Evolutionary conservation across 2,329 filamentous ascomycete genomes (phyloP).

Genomic region (Clarireedia monteithiana): DNA sequence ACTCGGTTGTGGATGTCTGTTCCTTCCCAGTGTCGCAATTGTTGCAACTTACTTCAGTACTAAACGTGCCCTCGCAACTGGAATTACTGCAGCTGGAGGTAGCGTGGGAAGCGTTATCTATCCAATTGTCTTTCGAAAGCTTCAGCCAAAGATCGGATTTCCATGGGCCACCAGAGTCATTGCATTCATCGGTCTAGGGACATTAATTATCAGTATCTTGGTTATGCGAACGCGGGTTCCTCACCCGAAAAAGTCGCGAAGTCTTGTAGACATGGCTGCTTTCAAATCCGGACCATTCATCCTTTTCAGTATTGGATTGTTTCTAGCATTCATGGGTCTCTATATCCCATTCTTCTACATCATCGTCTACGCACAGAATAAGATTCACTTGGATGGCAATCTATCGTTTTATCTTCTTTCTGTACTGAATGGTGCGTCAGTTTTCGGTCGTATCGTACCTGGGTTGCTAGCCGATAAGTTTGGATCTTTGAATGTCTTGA

Average conservation of each 20-base stretch:
- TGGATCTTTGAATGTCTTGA: slow-evolving; percentile 28
- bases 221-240: background rate
- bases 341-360: slow-evolving; percentile 42
- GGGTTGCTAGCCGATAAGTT: slow-evolving; percentile 30
- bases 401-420: background rate
- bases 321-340: slow-evolving; percentile 38
- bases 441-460: slow-evolving; percentile 30
- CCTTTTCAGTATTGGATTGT: slow-evolving; percentile 29
- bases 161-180: slow-evolving; percentile 46
- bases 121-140: slow-evolving; percentile 37
- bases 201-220: background rate
- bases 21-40: slow-evolving; percentile 45
- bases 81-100: slow-evolving; percentile 23
- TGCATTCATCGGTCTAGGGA: slow-evolving; percentile 41
- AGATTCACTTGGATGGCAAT: background rate
- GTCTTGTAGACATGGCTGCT: slow-evolving; percentile 12
- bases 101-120: slow-evolving; percentile 41
- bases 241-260: background rate
- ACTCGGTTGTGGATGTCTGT: slow-evolving; percentile 36
- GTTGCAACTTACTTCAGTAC: slow-evolving; percentile 40
- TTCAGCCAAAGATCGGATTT: slow-evolving; percentile 34
- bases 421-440: slow-evolving; percentile 23
- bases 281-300: slow-evolving; percentile 30
- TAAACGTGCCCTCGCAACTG: slow-evolving; percentile 29
- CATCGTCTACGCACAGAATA: slow-evolving; percentile 29